Conservation (phyloP, 2,329 filamentous ascomycete species). For the Trichoderma cornu-damae region DNA sequence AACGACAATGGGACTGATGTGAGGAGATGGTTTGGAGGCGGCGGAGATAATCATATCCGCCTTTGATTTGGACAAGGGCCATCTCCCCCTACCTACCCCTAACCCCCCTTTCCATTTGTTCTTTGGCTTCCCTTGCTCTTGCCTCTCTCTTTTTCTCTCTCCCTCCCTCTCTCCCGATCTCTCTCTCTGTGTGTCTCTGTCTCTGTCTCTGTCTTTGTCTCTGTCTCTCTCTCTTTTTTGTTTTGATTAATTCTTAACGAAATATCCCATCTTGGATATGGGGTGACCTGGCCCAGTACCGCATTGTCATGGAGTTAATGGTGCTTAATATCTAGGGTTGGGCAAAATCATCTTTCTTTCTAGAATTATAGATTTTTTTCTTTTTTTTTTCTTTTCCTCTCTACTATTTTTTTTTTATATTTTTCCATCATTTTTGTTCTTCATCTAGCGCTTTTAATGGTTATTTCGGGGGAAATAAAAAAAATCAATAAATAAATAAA, state of each 20-base stretch:
- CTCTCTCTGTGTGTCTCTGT: neutral
- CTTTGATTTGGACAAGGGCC: conserved; percentile 17
- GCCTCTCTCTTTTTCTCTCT: neutral
- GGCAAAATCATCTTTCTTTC: neutral
- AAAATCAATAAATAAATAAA: no score
- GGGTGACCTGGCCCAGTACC: neutral
- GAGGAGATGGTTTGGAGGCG: conserved; percentile 49
- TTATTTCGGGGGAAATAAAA: no score
- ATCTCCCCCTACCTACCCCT: no score
- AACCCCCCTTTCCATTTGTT: no score
- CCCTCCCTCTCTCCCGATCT: no score
- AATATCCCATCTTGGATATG: conserved; percentile 1
- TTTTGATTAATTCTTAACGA: neutral
- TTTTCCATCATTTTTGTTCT: neutral
- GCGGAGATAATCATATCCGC: conserved; percentile 21
- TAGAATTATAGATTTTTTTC: conserved; percentile 13
- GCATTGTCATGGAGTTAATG: conserved; percentile 15
- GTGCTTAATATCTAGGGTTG: neutral
- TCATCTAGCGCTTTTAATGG: neutral
- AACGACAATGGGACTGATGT: conserved; percentile 43
- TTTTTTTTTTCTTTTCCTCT: neutral
- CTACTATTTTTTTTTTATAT: neutral
- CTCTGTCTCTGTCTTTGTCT: no score
- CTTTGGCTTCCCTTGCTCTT: no score
- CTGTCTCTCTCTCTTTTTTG: neutral